These are phyloP conservation scores for Russula foetens DNA, from an alignment of 768 basidiomycete genomes.

Conservation along the genomic window DNA sequence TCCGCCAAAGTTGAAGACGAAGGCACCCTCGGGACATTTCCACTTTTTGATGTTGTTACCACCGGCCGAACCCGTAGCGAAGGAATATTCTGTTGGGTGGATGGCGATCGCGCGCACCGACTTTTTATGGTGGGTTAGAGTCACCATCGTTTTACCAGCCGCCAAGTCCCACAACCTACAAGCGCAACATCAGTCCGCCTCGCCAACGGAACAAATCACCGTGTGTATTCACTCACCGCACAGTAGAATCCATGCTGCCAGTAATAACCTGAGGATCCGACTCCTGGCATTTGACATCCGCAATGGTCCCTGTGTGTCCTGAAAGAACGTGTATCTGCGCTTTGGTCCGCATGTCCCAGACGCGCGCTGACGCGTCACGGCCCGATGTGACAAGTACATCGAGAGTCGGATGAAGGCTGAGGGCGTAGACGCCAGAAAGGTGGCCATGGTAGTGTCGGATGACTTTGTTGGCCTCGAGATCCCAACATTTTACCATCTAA, in stretches of 20 bases:
- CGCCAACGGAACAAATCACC: background rate
- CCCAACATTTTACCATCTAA: constrained; percentile 99
- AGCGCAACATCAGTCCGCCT: background rate
- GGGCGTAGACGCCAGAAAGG: constrained; percentile 92
- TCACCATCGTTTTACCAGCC: constrained; percentile 93
- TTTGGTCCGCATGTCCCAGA: constrained; percentile 99
- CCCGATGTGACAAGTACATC: constrained; percentile 94
- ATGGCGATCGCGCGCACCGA: constrained; percentile 90
- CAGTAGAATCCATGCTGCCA: constrained; percentile 96
- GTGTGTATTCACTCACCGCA: constrained; percentile 48
- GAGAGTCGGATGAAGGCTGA: constrained; percentile 90
- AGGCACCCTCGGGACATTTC: constrained; percentile 95
- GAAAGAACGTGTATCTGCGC: constrained; percentile 89
- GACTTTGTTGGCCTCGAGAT: constrained; percentile 96
- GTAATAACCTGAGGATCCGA: constrained; percentile 98
- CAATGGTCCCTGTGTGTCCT: constrained; percentile 92
- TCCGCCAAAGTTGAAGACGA: constrained; percentile 94
- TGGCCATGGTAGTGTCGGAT: constrained; percentile 99
- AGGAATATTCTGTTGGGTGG: constrained; percentile 94
- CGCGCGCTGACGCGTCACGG: constrained; percentile 92
- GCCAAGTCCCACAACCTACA: constrained; percentile 91
- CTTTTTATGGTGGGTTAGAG: constrained; percentile 99
- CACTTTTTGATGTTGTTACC: constrained; percentile 99
- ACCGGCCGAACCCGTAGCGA: constrained; percentile 93
- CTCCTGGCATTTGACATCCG: constrained; percentile 93